These are phyloP conservation scores for Tetracladium setigerum DNA, from an alignment of 495 filamentous ascomycete genomes.

Conservation along the genomic window DNA sequence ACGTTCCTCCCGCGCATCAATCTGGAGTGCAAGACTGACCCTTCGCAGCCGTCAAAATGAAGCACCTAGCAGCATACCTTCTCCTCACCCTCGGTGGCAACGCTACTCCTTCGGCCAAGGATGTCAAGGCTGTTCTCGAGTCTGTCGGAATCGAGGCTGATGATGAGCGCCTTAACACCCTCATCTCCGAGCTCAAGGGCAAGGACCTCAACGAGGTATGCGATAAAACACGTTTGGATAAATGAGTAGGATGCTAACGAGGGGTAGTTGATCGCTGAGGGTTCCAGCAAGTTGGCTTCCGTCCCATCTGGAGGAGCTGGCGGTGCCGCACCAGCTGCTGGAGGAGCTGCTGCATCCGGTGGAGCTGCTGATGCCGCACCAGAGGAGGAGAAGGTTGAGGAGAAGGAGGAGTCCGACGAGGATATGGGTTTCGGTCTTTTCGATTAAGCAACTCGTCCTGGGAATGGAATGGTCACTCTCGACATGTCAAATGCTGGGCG, in stretches of 20 bases:
- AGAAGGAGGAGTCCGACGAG: slow-evolving; percentile 90
- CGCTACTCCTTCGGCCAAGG: slow-evolving; percentile 72
- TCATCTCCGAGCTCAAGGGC: slow-evolving; percentile 89
- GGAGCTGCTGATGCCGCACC: slow-evolving; percentile 56
- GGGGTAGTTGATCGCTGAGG: slow-evolving; percentile 80
- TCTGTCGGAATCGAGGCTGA: slow-evolving; percentile 97
- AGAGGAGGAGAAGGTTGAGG: slow-evolving; percentile 58
- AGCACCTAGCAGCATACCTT: slow-evolving; percentile 99
- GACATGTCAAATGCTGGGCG: slow-evolving; percentile 1
- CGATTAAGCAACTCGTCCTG: slow-evolving; percentile 55
- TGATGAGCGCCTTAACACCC: slow-evolving; percentile 70
- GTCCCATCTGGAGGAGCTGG: slow-evolving; percentile 88
- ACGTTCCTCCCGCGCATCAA: slow-evolving; percentile 7
- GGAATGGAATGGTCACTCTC: slow-evolving; percentile 6
- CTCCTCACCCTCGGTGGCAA: slow-evolving; percentile 94
- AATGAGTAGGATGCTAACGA: slow-evolving; percentile 19
- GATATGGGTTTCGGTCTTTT: slow-evolving; percentile 99
- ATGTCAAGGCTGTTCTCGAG: slow-evolving; percentile 86
- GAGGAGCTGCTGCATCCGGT: slow-evolving; percentile 56
- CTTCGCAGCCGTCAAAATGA: slow-evolving; percentile 69
- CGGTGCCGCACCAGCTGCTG: slow-evolving; percentile 55
- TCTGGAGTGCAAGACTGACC: background rate
- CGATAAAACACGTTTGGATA: slow-evolving; percentile 3
- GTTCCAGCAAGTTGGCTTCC: slow-evolving; percentile 89
- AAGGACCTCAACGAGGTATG: slow-evolving; percentile 94